Evolutionary conservation across 768 basidiomycete genomes (phyloP).

Genomic region (Brasilioporus rufonigricans): DNA sequence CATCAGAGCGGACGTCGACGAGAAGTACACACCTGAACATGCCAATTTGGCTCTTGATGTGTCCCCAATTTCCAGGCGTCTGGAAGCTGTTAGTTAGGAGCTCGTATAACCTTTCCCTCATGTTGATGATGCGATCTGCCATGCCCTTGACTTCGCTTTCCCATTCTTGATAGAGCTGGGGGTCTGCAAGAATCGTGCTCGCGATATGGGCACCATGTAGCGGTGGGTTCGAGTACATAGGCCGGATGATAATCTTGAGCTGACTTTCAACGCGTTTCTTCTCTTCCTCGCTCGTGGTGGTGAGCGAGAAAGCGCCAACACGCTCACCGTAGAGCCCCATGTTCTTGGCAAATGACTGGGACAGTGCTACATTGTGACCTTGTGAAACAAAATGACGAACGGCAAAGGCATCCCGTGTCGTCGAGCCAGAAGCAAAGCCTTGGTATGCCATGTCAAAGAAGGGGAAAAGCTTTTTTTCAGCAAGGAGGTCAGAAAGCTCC

Average conservation of each 20-base stretch:
- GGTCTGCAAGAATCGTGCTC: constrained; percentile 73
- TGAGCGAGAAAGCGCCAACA: constrained; percentile 93
- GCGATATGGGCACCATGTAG: constrained; percentile 87
- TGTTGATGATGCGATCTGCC: constrained; percentile 92
- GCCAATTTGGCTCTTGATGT: constrained; percentile 94
- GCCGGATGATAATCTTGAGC: constrained; percentile 91
- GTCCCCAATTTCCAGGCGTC: constrained; percentile 94
- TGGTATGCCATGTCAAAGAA: constrained; percentile 99
- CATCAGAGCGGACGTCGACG: background rate
- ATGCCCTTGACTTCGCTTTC: constrained; percentile 90
- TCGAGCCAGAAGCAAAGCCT: constrained; percentile 95
- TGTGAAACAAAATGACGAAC: constrained; percentile 90
- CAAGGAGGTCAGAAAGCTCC: constrained; percentile 81
- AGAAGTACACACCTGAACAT: constrained; percentile 82
- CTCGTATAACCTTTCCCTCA: constrained; percentile 82
- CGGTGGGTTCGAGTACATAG: constrained; percentile 98
- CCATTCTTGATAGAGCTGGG: constrained; percentile 82
- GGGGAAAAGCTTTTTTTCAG: constrained; percentile 90
- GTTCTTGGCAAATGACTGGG: constrained; percentile 98
- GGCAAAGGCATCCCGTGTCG: constrained; percentile 88
- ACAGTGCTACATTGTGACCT: constrained; percentile 86
- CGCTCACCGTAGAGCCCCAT: constrained; percentile 99
- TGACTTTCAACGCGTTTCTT: constrained; percentile 89
- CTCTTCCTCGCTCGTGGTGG: constrained; percentile 65
- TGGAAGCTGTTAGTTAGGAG: constrained; percentile 71